Evolutionary conservation across 148 eudicot genomes (phyloP).

Genomic region (Cornus florida): DNA sequence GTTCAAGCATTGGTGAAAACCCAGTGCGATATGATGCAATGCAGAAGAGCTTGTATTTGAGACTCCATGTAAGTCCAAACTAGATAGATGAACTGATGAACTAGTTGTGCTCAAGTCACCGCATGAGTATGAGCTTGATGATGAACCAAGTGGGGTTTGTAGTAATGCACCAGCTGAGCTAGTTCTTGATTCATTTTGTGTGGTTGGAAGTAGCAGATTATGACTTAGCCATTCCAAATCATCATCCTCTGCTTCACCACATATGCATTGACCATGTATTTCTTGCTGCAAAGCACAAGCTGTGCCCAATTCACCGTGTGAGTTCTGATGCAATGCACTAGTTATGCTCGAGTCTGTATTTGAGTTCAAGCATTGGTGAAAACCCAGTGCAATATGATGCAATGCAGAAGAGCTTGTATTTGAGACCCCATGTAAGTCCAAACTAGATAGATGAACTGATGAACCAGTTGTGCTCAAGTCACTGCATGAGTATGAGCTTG

Average conservation of each 20-base stretch:
- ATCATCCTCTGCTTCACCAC: no score
- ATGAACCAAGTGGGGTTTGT: not conserved
- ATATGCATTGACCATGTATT: no score
- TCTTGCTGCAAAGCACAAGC: not conserved
- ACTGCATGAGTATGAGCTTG: not conserved
- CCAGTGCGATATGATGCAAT: not conserved
- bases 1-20: not conserved
- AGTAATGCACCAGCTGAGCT: not conserved
- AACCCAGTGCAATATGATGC: not conserved
- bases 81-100: not conserved
- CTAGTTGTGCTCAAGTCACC: not conserved
- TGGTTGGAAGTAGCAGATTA: not conserved
- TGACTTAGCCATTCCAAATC: not conserved
- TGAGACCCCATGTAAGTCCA: not conserved
- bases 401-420: no score
- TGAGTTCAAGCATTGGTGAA: not conserved
- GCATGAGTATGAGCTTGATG: not conserved
- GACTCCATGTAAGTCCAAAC: not conserved
- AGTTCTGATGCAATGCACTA: not conserved
- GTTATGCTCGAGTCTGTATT: not conserved
- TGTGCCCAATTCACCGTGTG: not conserved
- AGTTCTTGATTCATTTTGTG: not conserved
- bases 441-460: no score
- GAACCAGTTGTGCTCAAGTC: not conserved
- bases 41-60: no score